These are phyloP conservation scores for Strobilomyces echinocephalus DNA, from an alignment of 768 basidiomycete species.

Conservation along the genomic window DNA sequence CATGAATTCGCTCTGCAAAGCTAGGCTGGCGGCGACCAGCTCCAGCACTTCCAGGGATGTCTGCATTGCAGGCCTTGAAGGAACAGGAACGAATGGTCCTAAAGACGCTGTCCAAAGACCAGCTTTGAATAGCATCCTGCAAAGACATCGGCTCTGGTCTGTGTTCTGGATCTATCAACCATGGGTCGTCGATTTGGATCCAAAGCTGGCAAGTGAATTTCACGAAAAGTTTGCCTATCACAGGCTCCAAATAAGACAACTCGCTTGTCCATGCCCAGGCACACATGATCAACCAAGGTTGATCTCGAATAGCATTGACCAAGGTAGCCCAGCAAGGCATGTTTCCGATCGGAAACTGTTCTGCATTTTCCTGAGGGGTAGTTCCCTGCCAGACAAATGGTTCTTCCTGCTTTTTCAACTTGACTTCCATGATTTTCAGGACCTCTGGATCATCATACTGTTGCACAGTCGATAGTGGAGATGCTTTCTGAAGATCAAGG, in stretches of 20 bases:
- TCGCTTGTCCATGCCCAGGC: not conserved
- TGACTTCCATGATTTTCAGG: not conserved
- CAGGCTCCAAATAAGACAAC: not conserved
- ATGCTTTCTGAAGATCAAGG: not conserved
- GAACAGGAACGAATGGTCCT: too few relatives aligned
- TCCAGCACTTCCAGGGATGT: not conserved
- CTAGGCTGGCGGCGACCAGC: not conserved
- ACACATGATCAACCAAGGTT: not conserved
- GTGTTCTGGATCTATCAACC: not conserved
- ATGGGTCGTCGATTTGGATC: not conserved
- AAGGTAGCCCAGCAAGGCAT: not conserved
- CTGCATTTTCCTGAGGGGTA: accelerated
- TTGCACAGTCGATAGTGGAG: not conserved
- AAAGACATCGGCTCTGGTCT: not conserved
- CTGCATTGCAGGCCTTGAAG: not conserved
- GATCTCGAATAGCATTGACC: not conserved
- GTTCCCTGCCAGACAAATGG: not conserved
- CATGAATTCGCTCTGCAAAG: not conserved
- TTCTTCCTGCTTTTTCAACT: not conserved
- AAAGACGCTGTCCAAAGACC: not conserved
- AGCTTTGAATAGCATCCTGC: not conserved
- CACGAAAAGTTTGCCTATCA: not conserved
- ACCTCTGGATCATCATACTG: constrained; percentile 1
- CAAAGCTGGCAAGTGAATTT: not conserved
- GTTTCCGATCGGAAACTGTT: not conserved